A percentile compares a stretch with the other conserved stretches of the same genome.
Conservation (phyloP, 805 yeast genomes). For the Schizosaccharomyces japonicus region DNA sequence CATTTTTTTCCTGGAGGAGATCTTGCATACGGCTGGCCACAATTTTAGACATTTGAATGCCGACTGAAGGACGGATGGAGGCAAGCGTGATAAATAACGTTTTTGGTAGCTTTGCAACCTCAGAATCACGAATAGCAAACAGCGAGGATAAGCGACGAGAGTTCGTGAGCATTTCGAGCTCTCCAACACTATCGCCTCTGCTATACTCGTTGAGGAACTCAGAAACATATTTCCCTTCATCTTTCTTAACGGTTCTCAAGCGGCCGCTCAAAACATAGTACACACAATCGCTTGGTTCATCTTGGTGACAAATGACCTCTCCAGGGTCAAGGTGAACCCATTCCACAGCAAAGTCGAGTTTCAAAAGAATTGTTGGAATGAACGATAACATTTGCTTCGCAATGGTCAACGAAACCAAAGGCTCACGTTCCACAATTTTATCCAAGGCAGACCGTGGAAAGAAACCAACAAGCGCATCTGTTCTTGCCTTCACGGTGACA, state of each 20-base stretch:
- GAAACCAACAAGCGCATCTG: slow-evolving; percentile 45
- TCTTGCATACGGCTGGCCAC: slow-evolving; percentile 35
- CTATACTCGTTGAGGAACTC: slow-evolving; percentile 38
- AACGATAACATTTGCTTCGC: slow-evolving; percentile 51
- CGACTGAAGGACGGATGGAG: slow-evolving; percentile 62
- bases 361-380: slow-evolving; percentile 39
- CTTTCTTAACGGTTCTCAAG: slow-evolving; percentile 31
- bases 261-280: slow-evolving; percentile 78
- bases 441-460: slow-evolving; percentile 41
- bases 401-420: slow-evolving; percentile 48
- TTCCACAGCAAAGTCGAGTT: slow-evolving; percentile 76
- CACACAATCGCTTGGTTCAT: slow-evolving; percentile 72
- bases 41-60: slow-evolving; percentile 69
- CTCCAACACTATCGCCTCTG: slow-evolving; percentile 87
- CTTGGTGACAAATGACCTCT: slow-evolving; percentile 51
- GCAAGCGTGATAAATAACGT: slow-evolving; percentile 68
- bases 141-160: slow-evolving; percentile 42
- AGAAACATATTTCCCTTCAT: slow-evolving; percentile 12
- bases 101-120: slow-evolving; percentile 78
- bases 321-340: slow-evolving; percentile 90
- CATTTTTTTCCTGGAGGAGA: slow-evolving; percentile 10
- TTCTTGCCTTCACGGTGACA: slow-evolving; percentile 39
- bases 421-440: slow-evolving; percentile 46
- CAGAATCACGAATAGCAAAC: slow-evolving; percentile 80
- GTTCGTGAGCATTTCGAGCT: slow-evolving; percentile 62